Base-by-base conservation (phyloP, 179 eudicot genomes). In the Camellia oleifera region DNA sequence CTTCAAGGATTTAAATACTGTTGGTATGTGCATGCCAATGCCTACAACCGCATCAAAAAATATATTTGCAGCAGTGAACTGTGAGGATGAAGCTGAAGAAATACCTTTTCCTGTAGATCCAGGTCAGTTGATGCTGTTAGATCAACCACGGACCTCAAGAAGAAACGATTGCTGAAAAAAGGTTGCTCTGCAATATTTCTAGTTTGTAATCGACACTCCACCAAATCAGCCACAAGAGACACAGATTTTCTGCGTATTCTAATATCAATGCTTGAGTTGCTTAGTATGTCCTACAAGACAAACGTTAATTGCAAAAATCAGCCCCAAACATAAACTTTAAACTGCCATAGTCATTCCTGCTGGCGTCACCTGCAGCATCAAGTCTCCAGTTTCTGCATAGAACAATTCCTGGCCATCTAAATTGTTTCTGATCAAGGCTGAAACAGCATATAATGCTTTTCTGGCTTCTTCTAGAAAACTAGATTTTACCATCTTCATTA, bases 41-140 rank as follows among this genome's bases (percentile, higher is more conserved):
- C 45, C 5, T 46, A 62, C 42, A 48, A 64, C 15, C 69, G 57
- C 46, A 65, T 80, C n/a, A 0, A 50, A 75, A 32, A 75, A 3
- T 14, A 58, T 45, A 46, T 74, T 70, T 66, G 40, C 72, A 74
- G 57, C 44, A 40, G 80, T 69, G 5, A 69, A 54, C 7, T 3
- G 67, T 4, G 44, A 40, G 72, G 57, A 40, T 44, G 58, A 63
- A 42, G 61, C 60, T 62, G 66, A 58, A 14, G 68, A 15, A 58
- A 77, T 76, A 95, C 99, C 98, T 95, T 94, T 80, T 95, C 99
- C 86, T 89, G 97, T 84, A 95, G 97, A 89, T 92, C 94, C 77
- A 95, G 88, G 84, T 95, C 97, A 57, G 83, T 69, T 69, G 93
- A 86, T 76, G 85, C 85, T 46, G 83, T 86, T 80, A 89, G 80